A percentile compares a stretch with the other conserved stretches of the same genome.
phyloP scores from a whole-genome alignment of 2,329 filamentous ascomycete species.

The Ceratocystiopsis minuta region DNA sequence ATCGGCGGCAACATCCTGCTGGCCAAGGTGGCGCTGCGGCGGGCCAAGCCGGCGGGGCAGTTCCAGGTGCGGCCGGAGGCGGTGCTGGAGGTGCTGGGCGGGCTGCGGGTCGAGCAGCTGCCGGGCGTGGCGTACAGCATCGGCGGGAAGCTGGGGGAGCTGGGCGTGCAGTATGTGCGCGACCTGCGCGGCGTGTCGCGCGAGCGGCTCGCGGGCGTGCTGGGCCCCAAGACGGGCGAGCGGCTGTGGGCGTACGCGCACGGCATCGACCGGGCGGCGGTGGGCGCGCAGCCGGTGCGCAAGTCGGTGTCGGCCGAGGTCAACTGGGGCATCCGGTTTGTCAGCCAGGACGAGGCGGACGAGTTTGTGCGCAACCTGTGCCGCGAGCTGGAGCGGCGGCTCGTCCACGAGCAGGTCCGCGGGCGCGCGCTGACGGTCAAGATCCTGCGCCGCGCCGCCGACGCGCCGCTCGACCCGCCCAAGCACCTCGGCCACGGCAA shows the following conservation, averaged over 20 bases:
- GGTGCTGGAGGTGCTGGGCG: conserved; percentile 57
- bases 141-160: conserved; percentile 69
- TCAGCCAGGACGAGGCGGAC: conserved; percentile 80
- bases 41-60: conserved; percentile 88
- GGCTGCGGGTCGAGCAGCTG: conserved; percentile 60
- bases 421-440: conserved; percentile 84
- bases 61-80: conserved; percentile 73
- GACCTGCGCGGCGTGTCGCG: conserved; percentile 64
- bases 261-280: conserved; percentile 70
- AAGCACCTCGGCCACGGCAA: conserved; percentile 93
- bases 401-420: conserved; percentile 70
- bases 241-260: conserved; percentile 81
- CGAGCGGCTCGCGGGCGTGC: conserved; percentile 51
- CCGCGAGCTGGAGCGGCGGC: conserved; percentile 62
- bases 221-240: conserved; percentile 86
- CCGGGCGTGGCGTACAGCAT: conserved; percentile 90
- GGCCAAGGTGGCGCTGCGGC: conserved; percentile 77
- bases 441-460: conserved; percentile 71
- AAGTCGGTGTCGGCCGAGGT: conserved; percentile 96
- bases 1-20: conserved; percentile 82
- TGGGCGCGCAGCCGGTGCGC: conserved; percentile 67
- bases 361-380: conserved; percentile 77
- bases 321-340: conserved; percentile 94
- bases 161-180: conserved; percentile 65
- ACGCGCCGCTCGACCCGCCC: conserved; percentile 76